Evolutionary conservation across 202 grass and related monocot species (phyloP).

Genomic region (Panicum virgatum): DNA sequence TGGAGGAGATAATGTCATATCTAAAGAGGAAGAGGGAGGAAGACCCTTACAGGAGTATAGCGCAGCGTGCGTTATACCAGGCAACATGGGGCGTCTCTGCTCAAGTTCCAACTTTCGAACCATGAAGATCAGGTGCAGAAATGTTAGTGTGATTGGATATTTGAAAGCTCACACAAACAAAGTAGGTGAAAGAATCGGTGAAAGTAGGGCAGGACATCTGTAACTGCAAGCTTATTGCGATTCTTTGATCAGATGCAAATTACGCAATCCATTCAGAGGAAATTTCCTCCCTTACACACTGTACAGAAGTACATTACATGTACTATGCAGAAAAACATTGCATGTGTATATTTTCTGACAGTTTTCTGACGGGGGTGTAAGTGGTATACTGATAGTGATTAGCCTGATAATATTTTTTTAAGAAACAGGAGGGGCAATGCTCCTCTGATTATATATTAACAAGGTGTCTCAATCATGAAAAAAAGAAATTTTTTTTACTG

Average conservation of each 20-base stretch:
- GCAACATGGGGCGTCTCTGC: conserved; percentile 64
- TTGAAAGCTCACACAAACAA: conserved; percentile 13
- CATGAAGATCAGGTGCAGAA: conserved; percentile 48
- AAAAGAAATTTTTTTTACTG: too few relatives aligned
- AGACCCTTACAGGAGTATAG: conserved; percentile 83
- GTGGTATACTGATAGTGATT: background rate
- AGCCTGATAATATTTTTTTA: background rate
- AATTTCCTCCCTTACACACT: conserved; percentile 16
- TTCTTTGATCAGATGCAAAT: too few relatives aligned
- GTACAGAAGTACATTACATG: conserved; percentile 25
- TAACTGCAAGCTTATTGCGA: background rate
- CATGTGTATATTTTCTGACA: background rate
- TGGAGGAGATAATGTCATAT: conserved; percentile 72
- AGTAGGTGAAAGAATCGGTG: background rate
- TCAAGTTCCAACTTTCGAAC: conserved; percentile 79
- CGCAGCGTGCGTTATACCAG: conserved; percentile 62
- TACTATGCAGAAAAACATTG: background rate
- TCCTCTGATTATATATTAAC: too few relatives aligned
- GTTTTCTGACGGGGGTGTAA: background rate
- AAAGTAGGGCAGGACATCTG: background rate
- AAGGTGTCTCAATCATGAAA: too few relatives aligned
- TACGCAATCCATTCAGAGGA: background rate
- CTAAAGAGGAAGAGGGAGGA: conserved; percentile 85
- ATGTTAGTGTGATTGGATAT: conserved; percentile 18
- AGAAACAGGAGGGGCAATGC: too few relatives aligned